These are phyloP conservation scores for Talaromyces atroroseus DNA, from an alignment of 2,329 filamentous ascomycete species.

Conservation along the genomic window DNA sequence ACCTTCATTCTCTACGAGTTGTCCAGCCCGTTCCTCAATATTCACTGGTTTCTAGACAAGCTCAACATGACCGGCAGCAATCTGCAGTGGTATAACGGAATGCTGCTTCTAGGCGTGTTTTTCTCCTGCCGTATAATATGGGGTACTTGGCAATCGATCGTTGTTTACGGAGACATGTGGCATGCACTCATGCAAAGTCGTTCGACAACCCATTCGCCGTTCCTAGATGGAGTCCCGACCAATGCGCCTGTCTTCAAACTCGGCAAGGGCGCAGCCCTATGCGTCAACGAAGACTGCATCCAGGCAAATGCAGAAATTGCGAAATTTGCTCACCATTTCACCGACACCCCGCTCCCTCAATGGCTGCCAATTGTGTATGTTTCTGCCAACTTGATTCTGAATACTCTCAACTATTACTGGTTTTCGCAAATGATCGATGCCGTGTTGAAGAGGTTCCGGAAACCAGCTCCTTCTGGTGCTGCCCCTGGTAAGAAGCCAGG, in stretches of 20 bases:
- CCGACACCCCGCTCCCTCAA: conserved; percentile 42
- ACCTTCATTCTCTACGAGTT: conserved; percentile 65
- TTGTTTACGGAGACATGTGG: conserved; percentile 57
- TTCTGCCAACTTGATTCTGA: conserved; percentile 54
- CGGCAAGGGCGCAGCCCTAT: conserved; percentile 29
- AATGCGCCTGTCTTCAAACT: conserved; percentile 30
- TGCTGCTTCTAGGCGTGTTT: conserved; percentile 54
- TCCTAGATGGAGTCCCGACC: conserved; percentile 27
- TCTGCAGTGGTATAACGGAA: conserved; percentile 60
- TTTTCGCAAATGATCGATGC: conserved; percentile 64
- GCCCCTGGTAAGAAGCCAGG: conserved; percentile 24
- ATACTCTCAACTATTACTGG: conserved; percentile 61
- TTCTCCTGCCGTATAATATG: conserved; percentile 59
- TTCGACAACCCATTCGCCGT: conserved; percentile 25
- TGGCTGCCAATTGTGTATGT: conserved; percentile 58
- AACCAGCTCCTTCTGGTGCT: conserved; percentile 20
- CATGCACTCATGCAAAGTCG: conserved; percentile 43
- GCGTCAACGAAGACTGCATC: conserved; percentile 35
- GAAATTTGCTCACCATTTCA: conserved; percentile 40
- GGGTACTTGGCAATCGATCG: conserved; percentile 56
- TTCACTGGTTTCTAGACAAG: conserved; percentile 67
- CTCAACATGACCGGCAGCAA: conserved; percentile 58
- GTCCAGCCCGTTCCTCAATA: conserved; percentile 60
- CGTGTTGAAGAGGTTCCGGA: conserved; percentile 56
- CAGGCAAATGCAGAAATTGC: conserved; percentile 44